Percentiles rank a stretch among this genome's conserved stretches.
phyloP scores from a whole-genome alignment of 2,329 filamentous ascomycete genomes.

The Verticillium isaacii region DNA sequence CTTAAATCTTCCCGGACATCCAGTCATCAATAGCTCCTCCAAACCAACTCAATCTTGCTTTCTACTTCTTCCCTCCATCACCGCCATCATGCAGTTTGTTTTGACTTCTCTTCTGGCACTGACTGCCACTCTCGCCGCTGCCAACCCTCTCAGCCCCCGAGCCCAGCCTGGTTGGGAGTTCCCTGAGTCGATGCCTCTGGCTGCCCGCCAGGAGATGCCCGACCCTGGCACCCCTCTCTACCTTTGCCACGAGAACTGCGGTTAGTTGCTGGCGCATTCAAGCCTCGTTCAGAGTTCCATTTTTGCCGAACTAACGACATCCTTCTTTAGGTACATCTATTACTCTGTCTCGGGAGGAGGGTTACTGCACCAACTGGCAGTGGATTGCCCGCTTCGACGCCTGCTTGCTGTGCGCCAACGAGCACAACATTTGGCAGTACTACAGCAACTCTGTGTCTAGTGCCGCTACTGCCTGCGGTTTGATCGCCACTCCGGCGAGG shows the following conservation, averaged over 20 bases:
- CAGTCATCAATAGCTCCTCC: background rate
- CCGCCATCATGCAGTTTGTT: slow-evolving; percentile 22
- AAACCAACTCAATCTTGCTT: background rate
- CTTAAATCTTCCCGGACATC: background rate
- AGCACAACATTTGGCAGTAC: slow-evolving; percentile 37
- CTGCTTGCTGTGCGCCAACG: slow-evolving; percentile 39
- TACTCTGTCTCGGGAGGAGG: slow-evolving; percentile 21
- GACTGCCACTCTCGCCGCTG: slow-evolving; percentile 19
- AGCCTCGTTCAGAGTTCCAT: background rate
- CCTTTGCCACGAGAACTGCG: slow-evolving; percentile 46
- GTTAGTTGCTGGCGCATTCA: slow-evolving; percentile 18
- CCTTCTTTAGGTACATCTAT: slow-evolving; percentile 23
- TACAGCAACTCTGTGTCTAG: slow-evolving; percentile 32
- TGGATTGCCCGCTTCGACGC: slow-evolving; percentile 28
- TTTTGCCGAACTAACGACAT: background rate
- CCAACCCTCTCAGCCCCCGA: slow-evolving; percentile 8
- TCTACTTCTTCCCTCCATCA: background rate
- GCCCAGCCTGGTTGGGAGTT: slow-evolving; percentile 18
- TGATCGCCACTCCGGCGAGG: slow-evolving; percentile 9
- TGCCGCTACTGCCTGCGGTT: slow-evolving; percentile 30
- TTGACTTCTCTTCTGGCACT: slow-evolving; percentile 17
- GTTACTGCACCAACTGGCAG: slow-evolving; percentile 25
- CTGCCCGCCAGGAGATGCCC: slow-evolving; percentile 33
- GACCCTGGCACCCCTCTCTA: slow-evolving; percentile 29
- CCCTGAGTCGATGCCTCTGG: slow-evolving; percentile 24